Evolutionary conservation across 768 basidiomycete species (phyloP).

Genomic region (Lentinula aciculospora): DNA sequence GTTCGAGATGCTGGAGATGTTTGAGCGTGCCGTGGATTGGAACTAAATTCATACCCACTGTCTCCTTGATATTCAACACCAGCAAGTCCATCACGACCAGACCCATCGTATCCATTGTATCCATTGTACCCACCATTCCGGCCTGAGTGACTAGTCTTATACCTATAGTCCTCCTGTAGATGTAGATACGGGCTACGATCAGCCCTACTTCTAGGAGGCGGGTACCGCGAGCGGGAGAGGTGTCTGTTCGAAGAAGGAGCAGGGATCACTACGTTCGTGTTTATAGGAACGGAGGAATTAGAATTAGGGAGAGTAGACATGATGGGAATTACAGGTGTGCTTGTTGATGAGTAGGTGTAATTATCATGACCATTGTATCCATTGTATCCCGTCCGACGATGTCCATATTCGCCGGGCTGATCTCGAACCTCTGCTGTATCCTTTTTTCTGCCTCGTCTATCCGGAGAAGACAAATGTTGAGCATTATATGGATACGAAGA

Average conservation of each 20-base stretch:
- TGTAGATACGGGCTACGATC: not conserved
- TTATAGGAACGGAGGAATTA: not conserved
- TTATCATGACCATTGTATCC: not conserved
- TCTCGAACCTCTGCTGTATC: not conserved
- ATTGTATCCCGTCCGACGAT: not conserved
- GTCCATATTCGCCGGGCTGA: not conserved
- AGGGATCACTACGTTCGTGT: not conserved
- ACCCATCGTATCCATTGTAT: not conserved
- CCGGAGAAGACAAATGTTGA: not conserved
- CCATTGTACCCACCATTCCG: not conserved
- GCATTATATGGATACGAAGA: not conserved
- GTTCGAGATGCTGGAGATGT: not conserved
- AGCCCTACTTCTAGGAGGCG: not conserved
- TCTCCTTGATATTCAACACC: too few species aligned
- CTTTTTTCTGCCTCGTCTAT: not conserved
- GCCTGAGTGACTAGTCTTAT: not conserved
- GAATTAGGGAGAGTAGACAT: not conserved
- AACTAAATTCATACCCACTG: too few species aligned
- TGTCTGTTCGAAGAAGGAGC: slow-evolving; percentile 1
- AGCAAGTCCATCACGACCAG: not conserved
- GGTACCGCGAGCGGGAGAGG: not conserved
- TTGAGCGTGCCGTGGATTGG: too few species aligned
- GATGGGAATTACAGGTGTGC: not conserved
- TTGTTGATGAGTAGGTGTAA: not conserved
- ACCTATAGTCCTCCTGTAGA: not conserved